phyloP scores from a whole-genome alignment of 306 rosid species.

The Vigna trinervia region DNA sequence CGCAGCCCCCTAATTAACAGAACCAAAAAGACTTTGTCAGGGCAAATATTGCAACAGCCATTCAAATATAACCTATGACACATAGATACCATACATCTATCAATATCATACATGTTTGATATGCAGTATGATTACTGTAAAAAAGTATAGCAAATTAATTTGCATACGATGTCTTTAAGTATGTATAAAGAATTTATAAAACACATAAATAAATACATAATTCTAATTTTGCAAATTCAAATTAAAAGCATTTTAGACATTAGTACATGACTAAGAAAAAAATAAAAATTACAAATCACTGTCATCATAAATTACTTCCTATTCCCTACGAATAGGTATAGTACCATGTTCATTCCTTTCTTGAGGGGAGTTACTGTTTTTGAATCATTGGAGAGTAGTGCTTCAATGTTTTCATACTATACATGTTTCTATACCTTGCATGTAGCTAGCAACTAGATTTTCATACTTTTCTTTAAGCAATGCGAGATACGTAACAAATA shows the following conservation, averaged over 20 bases:
- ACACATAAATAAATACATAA: not conserved
- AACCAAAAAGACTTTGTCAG: slow-evolving; percentile 39
- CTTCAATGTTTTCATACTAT: not conserved
- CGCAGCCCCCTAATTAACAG: slow-evolving; percentile 60
- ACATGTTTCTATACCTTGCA: not conserved
- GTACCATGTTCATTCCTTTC: not conserved
- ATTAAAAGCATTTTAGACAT: not conserved
- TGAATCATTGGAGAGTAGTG: not conserved
- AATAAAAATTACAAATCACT: not conserved
- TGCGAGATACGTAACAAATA: not conserved
- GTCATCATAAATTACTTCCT: not conserved
- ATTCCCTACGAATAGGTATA: not conserved
- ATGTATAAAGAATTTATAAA: not conserved
- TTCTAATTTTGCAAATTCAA: not conserved
- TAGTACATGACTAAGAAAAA: not conserved
- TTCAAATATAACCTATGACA: not conserved
- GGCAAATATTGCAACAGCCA: not conserved
- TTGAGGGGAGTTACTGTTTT: not conserved
- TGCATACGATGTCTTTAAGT: not conserved
- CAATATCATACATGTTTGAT: not conserved
- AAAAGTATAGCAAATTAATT: not conserved
- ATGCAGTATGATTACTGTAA: not conserved
- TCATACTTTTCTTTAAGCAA: not conserved
- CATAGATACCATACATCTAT: not conserved
- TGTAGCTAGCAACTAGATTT: no score